Evolutionary conservation across 495 filamentous ascomycete genomes (phyloP).

Genomic region (Trypethelium eluteriae): DNA sequence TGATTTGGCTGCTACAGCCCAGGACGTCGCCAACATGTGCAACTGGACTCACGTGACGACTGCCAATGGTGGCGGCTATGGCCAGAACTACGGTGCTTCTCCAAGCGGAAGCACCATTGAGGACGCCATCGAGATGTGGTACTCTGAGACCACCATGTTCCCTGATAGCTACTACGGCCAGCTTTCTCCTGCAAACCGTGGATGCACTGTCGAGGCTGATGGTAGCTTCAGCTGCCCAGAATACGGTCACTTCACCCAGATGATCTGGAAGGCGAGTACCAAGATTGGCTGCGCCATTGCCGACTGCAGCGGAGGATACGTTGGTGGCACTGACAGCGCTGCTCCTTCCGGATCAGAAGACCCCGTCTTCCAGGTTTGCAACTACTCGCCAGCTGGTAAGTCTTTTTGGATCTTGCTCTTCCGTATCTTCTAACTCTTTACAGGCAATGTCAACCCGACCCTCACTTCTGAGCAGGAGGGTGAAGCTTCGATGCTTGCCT

Average conservation of each 20-base stretch:
- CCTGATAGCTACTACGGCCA: slow-evolving; percentile 12
- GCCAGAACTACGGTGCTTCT: slow-evolving; percentile 11
- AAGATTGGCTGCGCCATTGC: slow-evolving; percentile 11
- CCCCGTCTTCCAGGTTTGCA: slow-evolving; percentile 13
- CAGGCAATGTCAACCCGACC: slow-evolving; percentile 11
- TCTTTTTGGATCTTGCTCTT: background rate
- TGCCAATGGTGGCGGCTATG: slow-evolving; percentile 3
- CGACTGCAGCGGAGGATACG: slow-evolving; percentile 11
- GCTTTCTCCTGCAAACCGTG: background rate
- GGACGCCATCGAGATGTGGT: slow-evolving; percentile 16
- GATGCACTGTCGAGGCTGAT: background rate
- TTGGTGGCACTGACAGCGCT: background rate
- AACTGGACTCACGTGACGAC: slow-evolving; percentile 13
- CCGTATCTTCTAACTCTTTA: background rate
- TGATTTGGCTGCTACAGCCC: slow-evolving; percentile 1
- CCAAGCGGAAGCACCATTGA: slow-evolving; percentile 5
- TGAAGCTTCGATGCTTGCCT: background rate
- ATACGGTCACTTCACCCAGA: slow-evolving; percentile 17
- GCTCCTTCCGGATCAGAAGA: background rate
- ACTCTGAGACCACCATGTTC: slow-evolving; percentile 12
- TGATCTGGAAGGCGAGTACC: slow-evolving; percentile 12
- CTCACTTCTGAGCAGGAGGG: background rate
- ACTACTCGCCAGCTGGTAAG: slow-evolving; percentile 13
- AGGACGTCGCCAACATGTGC: slow-evolving; percentile 11
- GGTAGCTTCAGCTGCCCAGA: slow-evolving; percentile 6